Conservation (phyloP, 805 yeast species). For the Saturnispora bothae region DNA sequence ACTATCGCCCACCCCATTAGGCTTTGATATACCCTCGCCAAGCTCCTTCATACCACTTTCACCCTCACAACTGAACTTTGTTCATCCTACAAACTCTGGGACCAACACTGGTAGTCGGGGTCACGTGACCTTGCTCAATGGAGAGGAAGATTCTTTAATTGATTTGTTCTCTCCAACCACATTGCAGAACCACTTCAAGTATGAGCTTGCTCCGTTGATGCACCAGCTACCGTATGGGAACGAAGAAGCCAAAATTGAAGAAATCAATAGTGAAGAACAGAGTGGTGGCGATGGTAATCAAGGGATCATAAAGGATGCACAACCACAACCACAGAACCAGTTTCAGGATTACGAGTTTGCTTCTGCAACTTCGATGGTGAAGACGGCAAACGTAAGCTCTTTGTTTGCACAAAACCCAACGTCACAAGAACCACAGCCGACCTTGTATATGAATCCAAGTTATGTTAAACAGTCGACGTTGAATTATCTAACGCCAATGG, state of each 20-base stretch:
- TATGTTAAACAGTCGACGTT: conserved; percentile 20
- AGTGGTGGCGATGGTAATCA: not conserved
- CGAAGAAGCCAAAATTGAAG: not conserved
- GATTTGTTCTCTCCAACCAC: conserved; percentile 2
- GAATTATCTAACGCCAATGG: conserved; percentile 25
- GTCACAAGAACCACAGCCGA: not conserved
- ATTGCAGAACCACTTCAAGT: conserved; percentile 1
- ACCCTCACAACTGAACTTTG: not conserved
- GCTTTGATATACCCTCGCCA: not conserved
- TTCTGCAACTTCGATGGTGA: not conserved
- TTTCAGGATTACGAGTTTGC: not conserved
- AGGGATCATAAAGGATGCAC: too few relatives aligned
- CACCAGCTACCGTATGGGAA: too few relatives aligned
- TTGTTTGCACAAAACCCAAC: not conserved
- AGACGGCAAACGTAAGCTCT: not conserved
- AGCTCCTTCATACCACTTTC: not conserved
- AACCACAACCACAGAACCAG: not conserved
- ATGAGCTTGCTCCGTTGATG: not conserved
- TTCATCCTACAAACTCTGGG: not conserved
- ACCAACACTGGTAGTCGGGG: not conserved
- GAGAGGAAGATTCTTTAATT: not conserved
- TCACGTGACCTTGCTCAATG: not conserved
- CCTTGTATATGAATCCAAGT: conserved; percentile 24
- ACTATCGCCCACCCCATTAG: not conserved
- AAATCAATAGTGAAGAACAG: not conserved